These are phyloP conservation scores for Knoxdaviesia proteae DNA, from an alignment of 2,329 filamentous ascomycete genomes.

Conservation along the genomic window DNA sequence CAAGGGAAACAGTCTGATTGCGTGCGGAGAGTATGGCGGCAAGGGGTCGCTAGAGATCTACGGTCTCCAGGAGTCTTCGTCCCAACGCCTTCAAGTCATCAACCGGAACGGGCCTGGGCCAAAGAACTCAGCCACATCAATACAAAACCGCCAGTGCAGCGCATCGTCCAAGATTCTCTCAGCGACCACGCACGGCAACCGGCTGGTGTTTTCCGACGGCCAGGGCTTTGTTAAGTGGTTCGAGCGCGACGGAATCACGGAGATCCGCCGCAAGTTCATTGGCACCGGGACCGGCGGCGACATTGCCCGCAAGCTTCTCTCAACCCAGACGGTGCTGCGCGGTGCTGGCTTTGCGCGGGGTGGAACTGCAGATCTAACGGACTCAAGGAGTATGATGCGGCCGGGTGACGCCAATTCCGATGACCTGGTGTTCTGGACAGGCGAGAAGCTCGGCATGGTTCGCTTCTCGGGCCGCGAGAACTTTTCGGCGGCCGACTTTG, in stretches of 20 bases:
- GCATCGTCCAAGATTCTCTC: slow-evolving; percentile 64
- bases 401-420: slow-evolving; percentile 26
- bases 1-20: slow-evolving; percentile 48
- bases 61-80: slow-evolving; percentile 20
- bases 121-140: slow-evolving; percentile 21
- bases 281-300: slow-evolving; percentile 42
- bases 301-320: slow-evolving; percentile 61
- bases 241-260: slow-evolving; percentile 58
- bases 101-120: slow-evolving; percentile 6
- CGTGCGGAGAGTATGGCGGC: slow-evolving; percentile 77
- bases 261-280: slow-evolving; percentile 32
- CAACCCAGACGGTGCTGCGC: slow-evolving; percentile 22
- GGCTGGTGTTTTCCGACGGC: slow-evolving; percentile 66
- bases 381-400: slow-evolving; percentile 2
- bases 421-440: slow-evolving; percentile 72
- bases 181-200: slow-evolving; percentile 60
- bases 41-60: slow-evolving; percentile 86
- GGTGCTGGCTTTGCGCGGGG: too few relatives aligned
- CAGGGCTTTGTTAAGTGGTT: slow-evolving; percentile 78
- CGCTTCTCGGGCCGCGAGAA: slow-evolving; percentile 33
- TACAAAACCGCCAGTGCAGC: slow-evolving; percentile 68
- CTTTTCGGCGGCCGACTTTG: slow-evolving; percentile 29
- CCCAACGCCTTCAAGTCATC: too few relatives aligned
- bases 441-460: slow-evolving; percentile 59
- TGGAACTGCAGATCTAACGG: too few relatives aligned